Percentiles rank a stretch among this genome's conserved stretches.
Conservation (phyloP, 2,329 filamentous ascomycete species). For the Colletotrichum sp. region DNA sequence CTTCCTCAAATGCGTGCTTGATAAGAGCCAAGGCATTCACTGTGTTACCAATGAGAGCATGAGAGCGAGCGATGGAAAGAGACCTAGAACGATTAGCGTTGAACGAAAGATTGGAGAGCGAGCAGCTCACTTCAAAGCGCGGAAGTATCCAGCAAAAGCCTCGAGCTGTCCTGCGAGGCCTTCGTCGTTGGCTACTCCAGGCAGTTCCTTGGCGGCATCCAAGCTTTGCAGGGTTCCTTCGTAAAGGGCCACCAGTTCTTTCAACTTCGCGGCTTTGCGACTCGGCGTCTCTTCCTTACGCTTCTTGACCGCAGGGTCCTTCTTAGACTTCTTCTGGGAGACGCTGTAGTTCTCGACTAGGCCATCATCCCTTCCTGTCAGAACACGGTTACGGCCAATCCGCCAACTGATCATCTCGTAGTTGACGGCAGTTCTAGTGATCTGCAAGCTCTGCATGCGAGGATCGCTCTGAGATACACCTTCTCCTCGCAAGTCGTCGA, state of each 20-base stretch:
- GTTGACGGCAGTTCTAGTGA: constrained; percentile 91
- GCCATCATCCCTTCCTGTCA: constrained; percentile 85
- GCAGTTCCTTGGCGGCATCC: constrained; percentile 86
- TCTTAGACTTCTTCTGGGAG: constrained; percentile 57
- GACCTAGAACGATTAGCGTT: constrained; percentile 55
- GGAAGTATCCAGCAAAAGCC: constrained; percentile 82
- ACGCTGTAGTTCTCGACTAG: constrained; percentile 58
- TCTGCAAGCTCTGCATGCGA: constrained; percentile 89
- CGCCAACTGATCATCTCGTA: constrained; percentile 95
- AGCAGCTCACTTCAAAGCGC: constrained; percentile 76
- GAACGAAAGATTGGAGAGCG: not conserved
- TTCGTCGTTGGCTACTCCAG: constrained; percentile 86
- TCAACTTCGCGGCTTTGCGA: constrained; percentile 78
- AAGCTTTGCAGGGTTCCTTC: constrained; percentile 91
- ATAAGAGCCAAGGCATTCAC: constrained; percentile 87
- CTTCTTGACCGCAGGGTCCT: constrained; percentile 40
- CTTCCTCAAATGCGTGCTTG: constrained; percentile 71
- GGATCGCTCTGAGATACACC: constrained; percentile 83
- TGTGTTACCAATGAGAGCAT: constrained; percentile 74
- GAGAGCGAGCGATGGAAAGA: constrained; percentile 84
- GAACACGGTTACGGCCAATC: constrained; percentile 87
- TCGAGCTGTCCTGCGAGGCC: constrained; percentile 79
- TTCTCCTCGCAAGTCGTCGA: constrained; percentile 87
- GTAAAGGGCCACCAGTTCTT: constrained; percentile 88
- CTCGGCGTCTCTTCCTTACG: constrained; percentile 70